Conservation (phyloP, 768 basidiomycete species). For the Termitomyces sp. region DNA sequence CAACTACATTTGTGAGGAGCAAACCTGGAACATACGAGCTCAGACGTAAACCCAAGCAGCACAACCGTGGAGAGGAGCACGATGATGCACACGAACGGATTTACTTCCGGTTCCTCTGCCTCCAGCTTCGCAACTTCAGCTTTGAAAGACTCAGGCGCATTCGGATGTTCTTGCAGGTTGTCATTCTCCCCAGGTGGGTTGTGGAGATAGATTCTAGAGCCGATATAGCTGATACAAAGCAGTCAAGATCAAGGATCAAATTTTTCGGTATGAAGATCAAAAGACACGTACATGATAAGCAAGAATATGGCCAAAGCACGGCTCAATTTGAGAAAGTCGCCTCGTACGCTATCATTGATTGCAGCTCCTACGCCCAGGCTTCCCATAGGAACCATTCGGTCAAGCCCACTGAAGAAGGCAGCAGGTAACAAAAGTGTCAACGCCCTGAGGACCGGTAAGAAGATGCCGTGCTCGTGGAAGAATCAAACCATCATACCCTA, state of each 20-base stretch:
- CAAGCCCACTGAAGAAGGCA: conserved; percentile 61
- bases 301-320: conserved; percentile 62
- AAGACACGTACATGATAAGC: conserved; percentile 46
- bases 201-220: conserved; percentile 65
- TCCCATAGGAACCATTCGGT: conserved; percentile 24
- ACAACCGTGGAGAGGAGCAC: conserved; percentile 50
- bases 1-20: background rate
- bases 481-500: conserved; percentile 44
- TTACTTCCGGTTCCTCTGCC: conserved; percentile 49
- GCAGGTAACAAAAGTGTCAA: conserved; percentile 60
- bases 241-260: background rate
- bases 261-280: too few species aligned
- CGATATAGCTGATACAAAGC: conserved; percentile 45
- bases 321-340: conserved; percentile 55
- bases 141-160: conserved; percentile 44
- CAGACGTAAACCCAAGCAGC: conserved; percentile 64
- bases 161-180: conserved; percentile 27
- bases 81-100: conserved; percentile 57
- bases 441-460: conserved; percentile 37
- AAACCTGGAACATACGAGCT: conserved; percentile 48
- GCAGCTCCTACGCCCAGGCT: conserved; percentile 19
- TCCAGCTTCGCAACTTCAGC: conserved; percentile 34
- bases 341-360: conserved; percentile 41
- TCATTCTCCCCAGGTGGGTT: conserved; percentile 62
- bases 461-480: background rate